These are phyloP conservation scores for Penicillium brasilianum DNA, from an alignment of 2,329 filamentous ascomycete species.

Conservation along the genomic window DNA sequence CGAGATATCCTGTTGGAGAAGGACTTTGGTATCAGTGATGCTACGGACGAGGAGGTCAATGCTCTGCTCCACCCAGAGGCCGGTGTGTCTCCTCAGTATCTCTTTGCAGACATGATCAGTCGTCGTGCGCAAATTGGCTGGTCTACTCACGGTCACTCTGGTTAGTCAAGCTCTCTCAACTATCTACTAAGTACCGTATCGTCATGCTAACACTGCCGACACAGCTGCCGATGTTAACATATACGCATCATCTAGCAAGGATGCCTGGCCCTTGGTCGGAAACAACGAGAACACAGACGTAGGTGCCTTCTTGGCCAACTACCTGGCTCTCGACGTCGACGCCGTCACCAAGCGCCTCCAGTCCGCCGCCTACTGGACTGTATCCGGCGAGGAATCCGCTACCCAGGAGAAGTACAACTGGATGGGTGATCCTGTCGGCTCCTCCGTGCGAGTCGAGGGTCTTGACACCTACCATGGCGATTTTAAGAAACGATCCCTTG, in stretches of 20 bases:
- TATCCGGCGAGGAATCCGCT: conserved; percentile 29
- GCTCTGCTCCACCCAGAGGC: conserved; percentile 64
- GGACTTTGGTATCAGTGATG: conserved; percentile 78
- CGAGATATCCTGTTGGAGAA: conserved; percentile 68
- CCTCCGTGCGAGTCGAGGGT: conserved; percentile 44
- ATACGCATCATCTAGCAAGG: conserved; percentile 75
- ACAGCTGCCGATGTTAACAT: conserved; percentile 91
- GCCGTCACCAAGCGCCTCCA: conserved; percentile 76
- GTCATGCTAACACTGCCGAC: conserved; percentile 10
- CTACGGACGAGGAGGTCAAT: conserved; percentile 71
- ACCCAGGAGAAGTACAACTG: conserved; percentile 35
- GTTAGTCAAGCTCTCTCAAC: conserved; percentile 31
- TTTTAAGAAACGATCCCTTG: conserved; percentile 44
- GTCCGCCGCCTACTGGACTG: conserved; percentile 31
- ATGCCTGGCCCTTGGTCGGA: conserved; percentile 69
- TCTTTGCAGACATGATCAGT: conserved; percentile 84
- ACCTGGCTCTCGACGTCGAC: conserved; percentile 79
- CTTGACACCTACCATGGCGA: conserved; percentile 53
- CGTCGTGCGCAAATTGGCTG: conserved; percentile 88
- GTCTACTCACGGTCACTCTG: conserved; percentile 88
- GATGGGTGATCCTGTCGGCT: conserved; percentile 48
- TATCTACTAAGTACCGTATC: neutral
- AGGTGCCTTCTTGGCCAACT: conserved; percentile 78
- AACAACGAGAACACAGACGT: conserved; percentile 97
- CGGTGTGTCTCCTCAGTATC: conserved; percentile 60